Evolutionary conservation across 495 filamentous ascomycete species (phyloP).

Genomic region (Aspergillus avenaceus): DNA sequence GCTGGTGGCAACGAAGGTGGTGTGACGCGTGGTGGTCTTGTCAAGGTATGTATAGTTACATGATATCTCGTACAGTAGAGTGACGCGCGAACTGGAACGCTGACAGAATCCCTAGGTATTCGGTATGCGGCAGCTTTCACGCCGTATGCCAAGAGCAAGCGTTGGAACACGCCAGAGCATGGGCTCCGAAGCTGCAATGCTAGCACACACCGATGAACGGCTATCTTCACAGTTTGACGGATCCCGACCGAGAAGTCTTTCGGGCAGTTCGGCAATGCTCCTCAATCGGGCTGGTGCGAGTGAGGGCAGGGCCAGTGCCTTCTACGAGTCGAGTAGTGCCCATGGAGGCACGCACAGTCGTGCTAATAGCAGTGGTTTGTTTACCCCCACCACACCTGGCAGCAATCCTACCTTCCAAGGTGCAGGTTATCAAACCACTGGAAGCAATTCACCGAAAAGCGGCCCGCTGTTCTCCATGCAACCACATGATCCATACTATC

Average conservation of each 20-base stretch:
- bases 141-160: slow-evolving; percentile 60
- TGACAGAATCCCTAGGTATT: too few relatives aligned
- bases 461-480: slow-evolving; percentile 42
- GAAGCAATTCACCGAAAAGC: slow-evolving; percentile 34
- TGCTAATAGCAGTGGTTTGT: slow-evolving; percentile 47
- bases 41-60: slow-evolving; percentile 51
- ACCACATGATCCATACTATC: slow-evolving; percentile 72
- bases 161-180: slow-evolving; percentile 66
- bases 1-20: slow-evolving; percentile 73
- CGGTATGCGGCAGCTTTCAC: slow-evolving; percentile 86
- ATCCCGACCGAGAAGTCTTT: slow-evolving; percentile 73
- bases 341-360: slow-evolving; percentile 45
- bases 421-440: slow-evolving; percentile 45
- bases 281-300: slow-evolving; percentile 51
- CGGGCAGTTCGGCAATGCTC: slow-evolving; percentile 75
- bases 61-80: too few relatives aligned
- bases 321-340: slow-evolving; percentile 44
- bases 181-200: slow-evolving; percentile 75
- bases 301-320: slow-evolving; percentile 43
- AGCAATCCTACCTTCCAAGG: slow-evolving; percentile 67
- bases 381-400: slow-evolving; percentile 66
- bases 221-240: slow-evolving; percentile 64
- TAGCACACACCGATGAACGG: slow-evolving; percentile 57
- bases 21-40: slow-evolving; percentile 79
- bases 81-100: too few relatives aligned